Evolutionary conservation across 306 rosid species (phyloP), one percentile per base, ranked within the genome.

Genomic region (Malus asiatica): DNA sequence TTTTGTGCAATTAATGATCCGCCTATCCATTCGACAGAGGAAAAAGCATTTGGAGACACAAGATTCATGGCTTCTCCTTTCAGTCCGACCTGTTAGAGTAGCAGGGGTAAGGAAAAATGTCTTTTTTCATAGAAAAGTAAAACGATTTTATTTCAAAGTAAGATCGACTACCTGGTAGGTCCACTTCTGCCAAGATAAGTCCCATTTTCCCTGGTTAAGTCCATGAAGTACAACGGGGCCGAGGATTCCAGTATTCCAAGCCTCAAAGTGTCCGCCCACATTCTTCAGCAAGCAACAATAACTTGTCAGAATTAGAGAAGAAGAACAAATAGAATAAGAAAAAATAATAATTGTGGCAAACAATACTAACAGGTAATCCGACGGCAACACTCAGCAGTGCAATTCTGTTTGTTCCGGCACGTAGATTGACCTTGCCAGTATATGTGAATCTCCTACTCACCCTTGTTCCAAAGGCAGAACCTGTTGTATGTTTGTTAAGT

Each of bases 11-110:
- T 88, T 83, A 96, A 76, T 42, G 94, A 88, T 77, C 88, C 89
- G 55, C 83, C 75, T 86, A 86, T 87, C 99, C 99, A 96, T 75
- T 82, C 97, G 55, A 93, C 98, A 38, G 99, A 82, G 71, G 98
- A 88, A 79, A 89, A 79, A 55, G 90, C 82, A 44, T 83, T 80
- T 45, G 97, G 93, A 70, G 97, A 84, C 71, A 83, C 93, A 72
- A 96, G 99, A 80, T 90, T 88, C 96, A 92, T 79, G 80, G 99
- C 84, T 81, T 96, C 99, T 88, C 99, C 99, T 87, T 90, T 89
- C 82, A 96, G 85, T 40, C 99, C 99, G 42, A 93, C 96, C 99
- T 95, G 79, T 84, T 80, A 72, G 15, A 69, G 14, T 63, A 52
- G 44, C 65, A 62, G 51, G 42, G 69, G 73, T 71, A 42, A 77